Evolutionary conservation across 192 early-diverging fungal genomes (phyloP).

Genomic region (Pilaira anomala): DNA sequence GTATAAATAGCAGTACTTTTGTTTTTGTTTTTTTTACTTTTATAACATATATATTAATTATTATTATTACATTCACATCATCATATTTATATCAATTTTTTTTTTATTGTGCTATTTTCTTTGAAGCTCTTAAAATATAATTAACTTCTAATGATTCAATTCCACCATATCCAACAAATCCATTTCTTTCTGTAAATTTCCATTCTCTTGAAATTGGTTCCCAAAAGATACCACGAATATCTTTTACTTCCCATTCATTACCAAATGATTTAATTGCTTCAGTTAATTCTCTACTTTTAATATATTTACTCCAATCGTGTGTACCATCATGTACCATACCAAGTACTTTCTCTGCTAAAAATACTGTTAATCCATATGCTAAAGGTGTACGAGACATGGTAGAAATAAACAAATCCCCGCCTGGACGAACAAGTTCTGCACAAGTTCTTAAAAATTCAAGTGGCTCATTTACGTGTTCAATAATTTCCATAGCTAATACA

Average conservation of each 20-base stretch:
- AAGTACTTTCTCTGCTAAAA: constrained; percentile 79
- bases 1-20: too few relatives aligned
- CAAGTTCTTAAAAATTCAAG: constrained; percentile 66
- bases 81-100: neutral
- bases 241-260: constrained; percentile 45
- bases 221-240: constrained; percentile 53
- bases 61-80: neutral
- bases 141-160: constrained; percentile 38
- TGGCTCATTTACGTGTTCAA: constrained; percentile 87
- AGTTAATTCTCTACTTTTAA: constrained; percentile 73
- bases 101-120: neutral
- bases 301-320: constrained; percentile 82
- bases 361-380: constrained; percentile 73
- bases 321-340: constrained; percentile 79
- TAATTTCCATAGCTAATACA: constrained; percentile 85
- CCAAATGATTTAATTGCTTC: constrained; percentile 43
- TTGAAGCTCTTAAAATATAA: constrained; percentile 35
- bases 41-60: neutral
- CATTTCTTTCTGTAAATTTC: constrained; percentile 34
- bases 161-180: constrained; percentile 25
- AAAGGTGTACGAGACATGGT: constrained; percentile 87
- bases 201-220: constrained; percentile 49
- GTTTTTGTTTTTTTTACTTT: neutral
- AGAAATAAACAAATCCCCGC: constrained; percentile 73
- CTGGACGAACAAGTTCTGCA: constrained; percentile 53